Conservation (phyloP, 441 rosid species). For the Gossypium gossypioides region DNA sequence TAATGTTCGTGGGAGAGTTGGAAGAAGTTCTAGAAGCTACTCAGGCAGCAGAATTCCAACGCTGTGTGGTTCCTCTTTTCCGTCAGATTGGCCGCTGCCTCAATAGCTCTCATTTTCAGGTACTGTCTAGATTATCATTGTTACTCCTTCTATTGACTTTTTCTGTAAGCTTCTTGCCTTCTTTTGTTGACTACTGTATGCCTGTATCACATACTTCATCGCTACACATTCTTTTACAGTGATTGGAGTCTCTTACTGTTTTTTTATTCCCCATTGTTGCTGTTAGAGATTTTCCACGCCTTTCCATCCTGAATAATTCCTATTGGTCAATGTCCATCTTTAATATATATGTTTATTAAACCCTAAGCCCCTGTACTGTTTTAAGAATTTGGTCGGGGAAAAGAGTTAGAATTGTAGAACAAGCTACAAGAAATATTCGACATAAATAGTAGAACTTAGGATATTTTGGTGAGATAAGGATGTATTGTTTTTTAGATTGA, state of each 20-base stretch:
- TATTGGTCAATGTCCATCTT: background rate
- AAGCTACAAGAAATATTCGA: background rate
- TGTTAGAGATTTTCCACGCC: background rate
- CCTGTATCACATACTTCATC: background rate
- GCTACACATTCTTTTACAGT: background rate
- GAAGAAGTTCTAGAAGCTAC: slow-evolving; percentile 85
- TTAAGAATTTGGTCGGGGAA: background rate
- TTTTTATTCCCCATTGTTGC: background rate
- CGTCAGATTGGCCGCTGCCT: slow-evolving; percentile 62
- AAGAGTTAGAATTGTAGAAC: background rate
- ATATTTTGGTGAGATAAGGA: background rate
- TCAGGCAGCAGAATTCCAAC: slow-evolving; percentile 72
- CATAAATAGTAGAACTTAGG: background rate
- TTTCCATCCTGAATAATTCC: background rate
- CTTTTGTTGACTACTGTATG: background rate
- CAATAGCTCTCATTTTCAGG: slow-evolving; percentile 88
- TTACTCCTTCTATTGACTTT: background rate
- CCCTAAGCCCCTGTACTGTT: background rate
- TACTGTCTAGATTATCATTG: slow-evolving; percentile 12
- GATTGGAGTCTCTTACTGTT: background rate
- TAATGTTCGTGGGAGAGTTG: slow-evolving; percentile 80
- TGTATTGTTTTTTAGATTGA: background rate
- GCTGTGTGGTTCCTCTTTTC: slow-evolving; percentile 70
- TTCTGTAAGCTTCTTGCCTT: background rate
- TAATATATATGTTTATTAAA: background rate